Base-by-base conservation (phyloP, 2,329 filamentous ascomycete species). In the Fusarium coffeatum region DNA sequence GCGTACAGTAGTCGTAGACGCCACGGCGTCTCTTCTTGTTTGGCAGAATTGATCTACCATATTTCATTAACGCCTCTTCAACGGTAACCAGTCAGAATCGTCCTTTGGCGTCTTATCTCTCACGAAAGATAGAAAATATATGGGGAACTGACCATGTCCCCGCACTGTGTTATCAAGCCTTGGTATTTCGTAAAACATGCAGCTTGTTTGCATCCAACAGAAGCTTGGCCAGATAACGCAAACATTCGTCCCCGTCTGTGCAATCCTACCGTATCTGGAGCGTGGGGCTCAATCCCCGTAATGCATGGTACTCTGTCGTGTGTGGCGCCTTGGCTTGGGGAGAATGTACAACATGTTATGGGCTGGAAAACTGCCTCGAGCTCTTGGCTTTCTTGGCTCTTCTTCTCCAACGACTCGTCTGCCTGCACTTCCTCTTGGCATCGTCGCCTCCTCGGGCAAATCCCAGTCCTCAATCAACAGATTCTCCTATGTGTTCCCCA, bases 381-480 rank as follows among this genome's bases (percentile, higher is more conserved):
- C 65, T 55, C 65, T 72, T 70, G 67, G 68, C 68, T 47, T 27
- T 56, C 65, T 72, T 71, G 64, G 68, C 68, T 47, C 25, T 58
- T 54, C 37, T 45, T 40, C 28, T 67, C 53, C 42, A 69, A 50
- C 55, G 32, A 56, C 66, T 70, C 53, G 59, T 41, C 59, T 58
- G 42, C 56, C 55, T 56, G 59, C 59, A 40, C 50, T 54, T 49
- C 37, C n/a, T 58, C 70, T 69, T 72, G 67, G 67, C 70, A 72
- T 71, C 68, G 37, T 57, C 48, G 58, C 58, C 67, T 66, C 67
- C 50, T 71, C 64, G 70, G 64, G 49, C 70, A 71, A 72, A 73
- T 57, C 41, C 60, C n/a, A 43, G 42, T n/a, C n/a, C 28, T 23
- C 61, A 64, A 40, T 63, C 64, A 71, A 60, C 47, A 40, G 58